These are phyloP conservation scores for Sordariomycetes sp. DNA, from an alignment of 2,329 filamentous ascomycete genomes.

Conservation along the genomic window DNA sequence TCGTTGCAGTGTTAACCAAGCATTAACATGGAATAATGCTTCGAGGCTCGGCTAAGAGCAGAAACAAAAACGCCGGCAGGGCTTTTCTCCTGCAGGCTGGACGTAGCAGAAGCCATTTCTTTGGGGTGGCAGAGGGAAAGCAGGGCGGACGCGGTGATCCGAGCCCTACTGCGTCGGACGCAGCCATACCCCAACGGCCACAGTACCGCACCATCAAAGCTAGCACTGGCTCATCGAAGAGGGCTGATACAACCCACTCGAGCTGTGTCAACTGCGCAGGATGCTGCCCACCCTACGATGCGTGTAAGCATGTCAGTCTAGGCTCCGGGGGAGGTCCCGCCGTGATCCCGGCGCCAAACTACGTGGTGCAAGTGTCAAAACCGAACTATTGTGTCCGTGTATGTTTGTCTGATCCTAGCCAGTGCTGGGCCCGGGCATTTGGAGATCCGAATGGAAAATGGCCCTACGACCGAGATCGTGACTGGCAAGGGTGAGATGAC, in stretches of 20 bases:
- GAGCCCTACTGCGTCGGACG: not conserved
- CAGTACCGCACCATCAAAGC: not conserved
- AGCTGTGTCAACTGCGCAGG: not conserved
- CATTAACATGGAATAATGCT: too few relatives aligned
- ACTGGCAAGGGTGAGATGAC: too few relatives aligned
- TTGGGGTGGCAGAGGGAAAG: not conserved
- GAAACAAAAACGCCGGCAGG: not conserved
- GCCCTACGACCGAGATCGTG: too few relatives aligned
- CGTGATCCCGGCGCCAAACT: too few relatives aligned
- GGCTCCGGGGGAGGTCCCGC: too few relatives aligned
- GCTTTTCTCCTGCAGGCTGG: not conserved
- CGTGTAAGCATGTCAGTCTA: not conserved
- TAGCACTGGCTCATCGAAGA: not conserved
- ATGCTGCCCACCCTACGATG: not conserved
- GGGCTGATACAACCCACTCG: not conserved
- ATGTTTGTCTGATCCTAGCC: too few relatives aligned
- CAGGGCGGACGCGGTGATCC: slow-evolving; percentile 2
- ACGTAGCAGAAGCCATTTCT: not conserved
- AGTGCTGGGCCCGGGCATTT: too few relatives aligned
- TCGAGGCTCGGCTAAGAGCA: slow-evolving; percentile 3
- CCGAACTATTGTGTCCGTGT: too few relatives aligned
- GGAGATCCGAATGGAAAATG: too few relatives aligned
- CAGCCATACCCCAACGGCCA: not conserved
- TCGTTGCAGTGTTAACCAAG: not conserved
- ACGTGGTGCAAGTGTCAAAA: too few relatives aligned